Evolutionary conservation across 768 basidiomycete genomes (phyloP), one percentile per base, ranked within the genome.

Genomic region (Pulveroboletus sp.): DNA sequence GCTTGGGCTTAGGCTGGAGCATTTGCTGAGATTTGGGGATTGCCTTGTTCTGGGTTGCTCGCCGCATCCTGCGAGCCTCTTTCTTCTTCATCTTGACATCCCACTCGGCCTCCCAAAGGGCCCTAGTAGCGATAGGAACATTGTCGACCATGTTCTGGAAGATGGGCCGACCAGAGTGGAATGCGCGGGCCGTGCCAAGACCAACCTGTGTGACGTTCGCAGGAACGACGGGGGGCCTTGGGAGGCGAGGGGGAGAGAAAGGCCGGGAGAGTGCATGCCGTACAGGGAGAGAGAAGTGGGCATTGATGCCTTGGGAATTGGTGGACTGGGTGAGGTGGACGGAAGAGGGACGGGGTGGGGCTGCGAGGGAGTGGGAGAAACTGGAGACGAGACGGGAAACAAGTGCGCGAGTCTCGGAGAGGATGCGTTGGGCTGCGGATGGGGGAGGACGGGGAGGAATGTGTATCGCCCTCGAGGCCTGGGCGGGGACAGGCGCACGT

Each of bases 101-200:
- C 75, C 81, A 79, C 61, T 90, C 86, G 0, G 79, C 82, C 63
- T 90, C 84, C 63, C 81, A 82, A 38, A 91, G 71, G 3, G 90
- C 83, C 26, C 91, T 78, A 8, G 78, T 79, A 1, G 81, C 76
- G n/a, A 93, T 69, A 7, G 91, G 90, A 1, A 89, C 82, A 59
- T 90, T 90, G 63, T 90, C 79, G 2, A 81, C 81, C 37, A 93
- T 66, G 62, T 86, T 83, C 64, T 89, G 83, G 73, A 92, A 91
- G 39, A 91, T 76, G 4, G 86, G 85, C 3, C 84, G 80, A 10
- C 75, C 77, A 3, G 82, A 79, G 21, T 82, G 82, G 65, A 93
- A 93, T 59, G 82, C 87, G 33, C 90, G 74, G 0, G 84, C 86
- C 0, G 80, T 77, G 33, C 87, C 86, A 3, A 93, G 73, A 5